Base-by-base conservation (phyloP, 2,329 filamentous ascomycete species). In the Scedosporium apiospermum region DNA sequence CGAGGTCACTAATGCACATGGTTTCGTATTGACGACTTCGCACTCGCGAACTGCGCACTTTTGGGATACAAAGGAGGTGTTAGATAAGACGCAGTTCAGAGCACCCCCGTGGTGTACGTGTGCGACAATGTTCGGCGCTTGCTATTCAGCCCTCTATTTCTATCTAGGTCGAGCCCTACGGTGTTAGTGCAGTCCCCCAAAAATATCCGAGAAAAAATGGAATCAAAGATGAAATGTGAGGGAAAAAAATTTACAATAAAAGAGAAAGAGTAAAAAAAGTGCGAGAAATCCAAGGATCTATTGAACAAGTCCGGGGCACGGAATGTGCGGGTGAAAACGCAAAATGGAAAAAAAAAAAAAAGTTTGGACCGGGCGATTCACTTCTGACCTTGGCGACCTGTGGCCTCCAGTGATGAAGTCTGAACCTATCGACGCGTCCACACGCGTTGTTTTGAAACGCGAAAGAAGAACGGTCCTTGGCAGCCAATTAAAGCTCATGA, bases 401-500 rank as follows among this genome's bases (percentile, higher is more conserved):
- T 27, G 51, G 51, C 23, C 23, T 55, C 14, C 51, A 55, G 42
- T 41, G 44, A 51, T 61, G 59, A 61, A 61, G 59, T 62, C 53
- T 57, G 51, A 53, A 51, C 60, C 60, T 57, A 44, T 62, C 49
- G 60, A 57, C 60, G 60, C 60, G 60, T 62, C 60, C 18, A 57
- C 60, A 62, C 60, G 60, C 60, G 60, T 62, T 62, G 60, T 62
- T 62, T 62, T 62, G 60, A 62, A 62, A 62, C 60, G 60, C 60
- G 60, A 62, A 62, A 57, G 49, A 16, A 14, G 60, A 57, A 53
- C 60, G 49, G 38, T 26, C 16, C 10, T 5, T 5, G 4, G 6
- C 30, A 51, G 59, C 59, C 59, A 61, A 55, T 61, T 30, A 51
- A 12, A 51, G 27, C 12, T 6, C 16, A 44, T 26, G 59, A 61